These are phyloP conservation scores for Perkinsela sp. DNA, from an alignment of 208 protist species.

Conservation along the genomic window DNA sequence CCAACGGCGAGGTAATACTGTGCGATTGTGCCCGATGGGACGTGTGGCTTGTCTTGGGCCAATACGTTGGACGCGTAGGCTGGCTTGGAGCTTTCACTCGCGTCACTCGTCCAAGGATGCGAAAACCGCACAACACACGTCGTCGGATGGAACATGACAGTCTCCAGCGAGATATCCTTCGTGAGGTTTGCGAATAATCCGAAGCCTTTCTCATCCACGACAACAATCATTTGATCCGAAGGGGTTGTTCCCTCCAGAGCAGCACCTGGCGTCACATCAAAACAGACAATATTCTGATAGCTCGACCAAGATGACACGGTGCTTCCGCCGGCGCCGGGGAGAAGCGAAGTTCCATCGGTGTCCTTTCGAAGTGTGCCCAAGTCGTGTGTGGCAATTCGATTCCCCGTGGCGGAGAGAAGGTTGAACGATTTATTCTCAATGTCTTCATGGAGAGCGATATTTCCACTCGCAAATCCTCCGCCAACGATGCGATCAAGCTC, in stretches of 20 bases:
- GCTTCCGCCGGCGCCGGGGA: background rate
- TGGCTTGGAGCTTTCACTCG: background rate
- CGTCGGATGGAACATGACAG: constrained; percentile 4
- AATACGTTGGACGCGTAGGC: background rate
- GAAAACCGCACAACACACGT: constrained; percentile 2
- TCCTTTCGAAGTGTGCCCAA: background rate
- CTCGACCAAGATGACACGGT: background rate
- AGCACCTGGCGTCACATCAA: constrained; percentile 3
- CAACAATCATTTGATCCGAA: constrained; percentile 3
- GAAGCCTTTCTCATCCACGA: constrained; percentile 3
- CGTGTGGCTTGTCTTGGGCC: background rate
- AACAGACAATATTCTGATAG: constrained; percentile 4
- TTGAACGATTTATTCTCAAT: background rate
- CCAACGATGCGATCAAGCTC: background rate
- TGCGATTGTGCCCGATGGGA: background rate
- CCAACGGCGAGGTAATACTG: background rate
- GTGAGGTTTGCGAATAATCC: constrained; percentile 3
- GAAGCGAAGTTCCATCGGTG: constrained; percentile 3
- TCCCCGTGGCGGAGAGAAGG: constrained; percentile 6
- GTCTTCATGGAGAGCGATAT: background rate
- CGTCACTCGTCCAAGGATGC: background rate
- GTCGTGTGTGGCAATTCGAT: constrained; percentile 6
- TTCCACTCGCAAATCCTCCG: background rate
- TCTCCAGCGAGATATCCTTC: constrained; percentile 4
- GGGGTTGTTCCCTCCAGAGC: background rate